Conservation (phyloP, 2,329 filamentous ascomycete genomes). For the Beauveria medogensis region DNA sequence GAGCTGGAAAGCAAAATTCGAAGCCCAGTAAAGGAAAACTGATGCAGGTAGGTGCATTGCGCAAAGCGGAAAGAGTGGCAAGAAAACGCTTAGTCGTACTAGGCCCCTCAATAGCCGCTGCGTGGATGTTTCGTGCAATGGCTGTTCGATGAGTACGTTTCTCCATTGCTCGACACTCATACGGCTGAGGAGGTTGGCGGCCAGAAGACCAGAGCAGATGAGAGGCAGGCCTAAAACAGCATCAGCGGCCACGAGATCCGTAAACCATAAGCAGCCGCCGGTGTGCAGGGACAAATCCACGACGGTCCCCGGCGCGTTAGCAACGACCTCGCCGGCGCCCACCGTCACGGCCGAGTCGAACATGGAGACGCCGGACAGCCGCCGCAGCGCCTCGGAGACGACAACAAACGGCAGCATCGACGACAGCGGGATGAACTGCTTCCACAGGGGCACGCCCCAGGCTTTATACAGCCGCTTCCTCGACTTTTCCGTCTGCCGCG, state of each 20-base stretch:
- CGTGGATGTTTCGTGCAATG: slow-evolving; percentile 16
- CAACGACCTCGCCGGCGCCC: slow-evolving; percentile 1
- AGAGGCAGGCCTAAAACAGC: slow-evolving; percentile 41
- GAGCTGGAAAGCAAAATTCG: slow-evolving; percentile 27
- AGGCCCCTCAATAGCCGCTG: slow-evolving; percentile 14
- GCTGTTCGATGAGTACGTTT: slow-evolving; percentile 16
- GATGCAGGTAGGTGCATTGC: slow-evolving; percentile 30
- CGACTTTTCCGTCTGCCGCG: slow-evolving; percentile 21
- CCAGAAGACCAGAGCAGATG: slow-evolving; percentile 24
- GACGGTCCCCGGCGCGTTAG: not conserved
- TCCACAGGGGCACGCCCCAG: slow-evolving; percentile 41
- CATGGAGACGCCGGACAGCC: slow-evolving; percentile 30
- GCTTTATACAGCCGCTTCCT: slow-evolving; percentile 26
- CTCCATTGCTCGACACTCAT: slow-evolving; percentile 22
- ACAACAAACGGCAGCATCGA: slow-evolving; percentile 41
- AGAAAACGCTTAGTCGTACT: slow-evolving; percentile 23
- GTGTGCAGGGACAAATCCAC: slow-evolving; percentile 30
- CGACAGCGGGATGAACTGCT: slow-evolving; percentile 30
- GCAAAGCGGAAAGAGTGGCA: slow-evolving; percentile 27
- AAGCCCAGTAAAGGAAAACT: slow-evolving; percentile 33
- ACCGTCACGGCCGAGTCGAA: slow-evolving; percentile 11
- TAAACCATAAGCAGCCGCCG: slow-evolving; percentile 49
- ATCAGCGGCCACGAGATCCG: slow-evolving; percentile 43
- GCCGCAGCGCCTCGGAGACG: slow-evolving; percentile 41
- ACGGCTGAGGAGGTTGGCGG: slow-evolving; percentile 21